Evolutionary conservation across 1,139 yeast genomes (phyloP).

Genomic region (Candida gigantensis): DNA sequence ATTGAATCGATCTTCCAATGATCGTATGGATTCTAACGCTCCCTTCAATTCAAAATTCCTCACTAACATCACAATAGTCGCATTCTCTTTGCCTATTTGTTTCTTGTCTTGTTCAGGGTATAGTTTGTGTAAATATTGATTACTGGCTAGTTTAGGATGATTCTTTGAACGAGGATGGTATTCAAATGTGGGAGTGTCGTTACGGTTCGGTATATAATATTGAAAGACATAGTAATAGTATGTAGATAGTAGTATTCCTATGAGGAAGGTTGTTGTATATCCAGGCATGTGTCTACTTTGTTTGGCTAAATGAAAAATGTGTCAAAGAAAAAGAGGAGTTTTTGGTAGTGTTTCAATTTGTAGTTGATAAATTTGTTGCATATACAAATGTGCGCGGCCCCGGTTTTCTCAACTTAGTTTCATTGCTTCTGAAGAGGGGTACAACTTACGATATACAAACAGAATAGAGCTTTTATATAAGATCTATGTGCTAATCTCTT

Average conservation of each 20-base stretch:
- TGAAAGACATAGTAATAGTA: constrained; percentile 18
- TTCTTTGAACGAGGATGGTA: constrained; percentile 13
- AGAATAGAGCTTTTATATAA: too few species aligned
- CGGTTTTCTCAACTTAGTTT: too few species aligned
- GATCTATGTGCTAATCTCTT: too few species aligned
- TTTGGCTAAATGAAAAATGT: too few species aligned
- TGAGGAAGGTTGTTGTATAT: background rate
- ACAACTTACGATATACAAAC: too few species aligned
- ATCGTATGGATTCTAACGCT: constrained; percentile 44
- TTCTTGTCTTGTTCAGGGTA: constrained; percentile 30
- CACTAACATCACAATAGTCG: constrained; percentile 50
- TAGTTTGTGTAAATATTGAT: constrained; percentile 38
- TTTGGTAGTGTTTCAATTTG: too few species aligned
- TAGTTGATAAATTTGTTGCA: too few species aligned
- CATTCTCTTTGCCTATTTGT: constrained; percentile 50
- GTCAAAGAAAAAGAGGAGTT: too few species aligned
- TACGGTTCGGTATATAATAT: background rate
- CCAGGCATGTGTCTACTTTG: background rate
- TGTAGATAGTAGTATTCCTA: constrained; percentile 14
- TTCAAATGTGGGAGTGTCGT: background rate
- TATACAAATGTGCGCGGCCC: too few species aligned
- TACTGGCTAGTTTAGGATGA: constrained; percentile 41
- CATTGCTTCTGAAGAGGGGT: too few species aligned
- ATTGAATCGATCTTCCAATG: constrained; percentile 50
- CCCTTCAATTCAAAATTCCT: constrained; percentile 44